Conservation (phyloP, 2,329 filamentous ascomycete genomes). For the Balansia obtecta region DNA sequence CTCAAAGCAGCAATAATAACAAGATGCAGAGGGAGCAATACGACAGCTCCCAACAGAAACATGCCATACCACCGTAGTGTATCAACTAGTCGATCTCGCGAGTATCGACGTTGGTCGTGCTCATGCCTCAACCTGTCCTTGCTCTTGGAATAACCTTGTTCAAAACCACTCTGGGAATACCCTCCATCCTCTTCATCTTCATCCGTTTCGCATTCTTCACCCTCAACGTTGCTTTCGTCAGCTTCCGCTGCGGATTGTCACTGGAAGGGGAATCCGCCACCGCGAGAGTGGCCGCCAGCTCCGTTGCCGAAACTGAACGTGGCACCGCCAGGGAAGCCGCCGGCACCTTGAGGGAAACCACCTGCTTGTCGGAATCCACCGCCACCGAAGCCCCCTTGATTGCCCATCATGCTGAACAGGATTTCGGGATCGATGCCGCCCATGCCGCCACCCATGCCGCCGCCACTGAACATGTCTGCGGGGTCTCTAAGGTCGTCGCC, state of each 20-base stretch:
- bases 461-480: slow-evolving; percentile 68
- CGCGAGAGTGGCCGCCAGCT: slow-evolving; percentile 23
- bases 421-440: slow-evolving; percentile 65
- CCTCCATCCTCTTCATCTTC: slow-evolving; percentile 14
- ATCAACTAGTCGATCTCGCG: slow-evolving; percentile 26
- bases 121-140: slow-evolving; percentile 18
- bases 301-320: slow-evolving; percentile 42
- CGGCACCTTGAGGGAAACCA: slow-evolving; percentile 33
- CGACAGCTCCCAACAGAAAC: slow-evolving; percentile 28
- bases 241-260: slow-evolving; percentile 33
- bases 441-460: slow-evolving; percentile 48
- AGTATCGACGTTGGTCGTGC: slow-evolving; percentile 19
- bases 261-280: slow-evolving; percentile 31
- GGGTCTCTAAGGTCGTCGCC: slow-evolving; percentile 86
- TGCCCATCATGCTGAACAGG: slow-evolving; percentile 74
- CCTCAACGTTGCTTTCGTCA: slow-evolving; percentile 21
- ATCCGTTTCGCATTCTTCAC: slow-evolving; percentile 15
- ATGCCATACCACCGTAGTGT: slow-evolving; percentile 30
- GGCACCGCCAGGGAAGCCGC: slow-evolving; percentile 30
- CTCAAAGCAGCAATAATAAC: slow-evolving; percentile 23
- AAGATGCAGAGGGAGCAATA: slow-evolving; percentile 34
- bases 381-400: slow-evolving; percentile 44
- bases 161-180: slow-evolving; percentile 11
- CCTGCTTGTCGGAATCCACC: slow-evolving; percentile 36
- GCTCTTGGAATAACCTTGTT: slow-evolving; percentile 7